These are phyloP conservation scores for Penicillium thymicola DNA, from an alignment of 2,329 filamentous ascomycete genomes.

Conservation along the genomic window DNA sequence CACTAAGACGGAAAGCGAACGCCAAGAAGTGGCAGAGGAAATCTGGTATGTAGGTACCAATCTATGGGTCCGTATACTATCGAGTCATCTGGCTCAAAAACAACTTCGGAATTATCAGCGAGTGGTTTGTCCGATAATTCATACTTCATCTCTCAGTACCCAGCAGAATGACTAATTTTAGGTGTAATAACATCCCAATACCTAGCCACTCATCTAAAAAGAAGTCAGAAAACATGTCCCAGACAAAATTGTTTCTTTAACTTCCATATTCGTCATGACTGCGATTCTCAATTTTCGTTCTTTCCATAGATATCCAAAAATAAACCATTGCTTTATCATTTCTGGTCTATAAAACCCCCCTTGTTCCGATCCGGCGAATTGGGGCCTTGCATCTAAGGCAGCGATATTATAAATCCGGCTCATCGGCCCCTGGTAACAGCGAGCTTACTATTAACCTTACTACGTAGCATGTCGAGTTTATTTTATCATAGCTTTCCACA, in stretches of 20 bases:
- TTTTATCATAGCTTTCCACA: conserved; percentile 4
- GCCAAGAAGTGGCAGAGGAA: too few relatives aligned
- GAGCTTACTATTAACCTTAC: conserved; percentile 5
- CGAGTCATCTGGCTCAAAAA: background rate
- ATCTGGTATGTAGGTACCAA: too few relatives aligned
- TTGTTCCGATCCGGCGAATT: background rate
- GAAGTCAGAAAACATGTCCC: too few relatives aligned
- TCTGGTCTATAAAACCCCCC: background rate
- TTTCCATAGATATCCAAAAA: background rate
- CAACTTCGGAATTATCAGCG: background rate
- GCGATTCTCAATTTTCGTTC: background rate
- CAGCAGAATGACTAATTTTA: background rate
- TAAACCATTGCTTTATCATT: background rate
- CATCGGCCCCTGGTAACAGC: conserved; percentile 1
- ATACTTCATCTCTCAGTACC: background rate
- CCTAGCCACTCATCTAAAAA: too few relatives aligned
- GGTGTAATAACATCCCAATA: too few relatives aligned
- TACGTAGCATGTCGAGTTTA: background rate
- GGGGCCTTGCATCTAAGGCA: background rate
- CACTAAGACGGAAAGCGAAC: too few relatives aligned
- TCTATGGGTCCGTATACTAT: background rate
- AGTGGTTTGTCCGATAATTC: background rate
- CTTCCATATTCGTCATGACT: background rate
- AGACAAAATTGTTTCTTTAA: too few relatives aligned
- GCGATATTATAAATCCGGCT: background rate